Conservation (phyloP, 2,329 filamentous ascomycete genomes). For the Colletotrichum euphorbiae region DNA sequence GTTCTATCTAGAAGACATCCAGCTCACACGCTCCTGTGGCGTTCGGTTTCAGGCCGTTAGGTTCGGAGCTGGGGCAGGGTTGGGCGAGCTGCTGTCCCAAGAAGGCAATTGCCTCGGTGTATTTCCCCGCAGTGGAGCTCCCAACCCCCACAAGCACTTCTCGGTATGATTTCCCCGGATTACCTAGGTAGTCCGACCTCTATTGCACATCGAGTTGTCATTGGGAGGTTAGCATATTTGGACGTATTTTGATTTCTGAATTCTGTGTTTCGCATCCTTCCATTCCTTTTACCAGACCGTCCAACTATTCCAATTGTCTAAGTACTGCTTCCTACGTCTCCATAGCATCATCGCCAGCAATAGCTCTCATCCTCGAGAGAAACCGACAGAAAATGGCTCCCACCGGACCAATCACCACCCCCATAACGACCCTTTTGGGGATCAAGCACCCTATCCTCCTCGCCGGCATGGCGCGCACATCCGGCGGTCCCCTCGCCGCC, state of each 20-base stretch:
- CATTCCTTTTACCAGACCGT: not conserved
- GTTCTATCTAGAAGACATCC: not conserved
- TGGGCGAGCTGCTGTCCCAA: slow-evolving; percentile 47
- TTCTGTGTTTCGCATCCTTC: not conserved
- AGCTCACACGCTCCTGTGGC: slow-evolving; percentile 30
- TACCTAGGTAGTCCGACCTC: slow-evolving; percentile 45
- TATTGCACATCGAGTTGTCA: slow-evolving; percentile 36
- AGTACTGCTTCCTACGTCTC: not conserved
- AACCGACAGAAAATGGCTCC: slow-evolving; percentile 51
- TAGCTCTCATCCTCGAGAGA: not conserved
- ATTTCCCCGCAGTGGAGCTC: slow-evolving; percentile 46
- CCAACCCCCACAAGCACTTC: slow-evolving; percentile 33
- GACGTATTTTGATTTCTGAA: not conserved
- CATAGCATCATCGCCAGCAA: not conserved
- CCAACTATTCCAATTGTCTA: not conserved
- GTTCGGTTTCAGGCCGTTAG: slow-evolving; percentile 23
- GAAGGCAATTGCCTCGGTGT: slow-evolving; percentile 50
- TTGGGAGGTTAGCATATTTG: not conserved
- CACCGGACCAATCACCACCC: slow-evolving; percentile 74
- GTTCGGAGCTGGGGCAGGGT: slow-evolving; percentile 14
- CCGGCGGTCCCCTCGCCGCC: slow-evolving; percentile 81
- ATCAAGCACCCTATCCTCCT: slow-evolving; percentile 92
- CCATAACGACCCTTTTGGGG: slow-evolving; percentile 80
- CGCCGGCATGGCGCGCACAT: slow-evolving; percentile 92
- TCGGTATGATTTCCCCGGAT: slow-evolving; percentile 33